phyloP scores from a whole-genome alignment of 352 stramenopile genomes.

The Globisporangium lucens region DNA sequence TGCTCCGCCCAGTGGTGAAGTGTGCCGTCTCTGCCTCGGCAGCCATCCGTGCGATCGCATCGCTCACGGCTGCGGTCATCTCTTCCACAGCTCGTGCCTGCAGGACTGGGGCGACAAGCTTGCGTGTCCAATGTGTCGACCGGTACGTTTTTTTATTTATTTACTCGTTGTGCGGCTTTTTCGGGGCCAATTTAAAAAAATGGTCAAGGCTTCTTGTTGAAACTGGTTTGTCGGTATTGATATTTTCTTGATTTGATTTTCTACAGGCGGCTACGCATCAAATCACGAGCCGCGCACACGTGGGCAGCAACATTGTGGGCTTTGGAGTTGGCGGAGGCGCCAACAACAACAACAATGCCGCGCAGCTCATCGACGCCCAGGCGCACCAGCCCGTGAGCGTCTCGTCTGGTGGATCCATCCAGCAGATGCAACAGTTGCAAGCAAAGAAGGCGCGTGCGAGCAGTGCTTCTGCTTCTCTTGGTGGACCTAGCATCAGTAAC shows the following conservation, averaged over 20 bases:
- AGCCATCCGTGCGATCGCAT: conserved; percentile 42
- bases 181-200: conserved; percentile 4
- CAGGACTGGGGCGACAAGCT: conserved; percentile 64
- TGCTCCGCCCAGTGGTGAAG: conserved; percentile 16
- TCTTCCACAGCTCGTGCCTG: conserved; percentile 61
- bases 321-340: neutral
- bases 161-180: conserved; percentile 9
- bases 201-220: neutral
- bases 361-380: conserved; percentile 10
- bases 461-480: neutral
- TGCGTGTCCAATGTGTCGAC: conserved; percentile 42
- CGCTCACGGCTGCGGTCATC: conserved; percentile 57
- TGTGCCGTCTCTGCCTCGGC: conserved; percentile 45
- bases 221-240: conserved; percentile 12
- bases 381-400: conserved; percentile 20
- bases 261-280: conserved; percentile 12
- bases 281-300: conserved; percentile 13
- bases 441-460: conserved; percentile 1
- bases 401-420: conserved; percentile 15
- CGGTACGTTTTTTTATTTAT: conserved; percentile 24
- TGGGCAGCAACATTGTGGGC: neutral
- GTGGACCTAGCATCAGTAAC: neutral
- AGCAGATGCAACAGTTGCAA: conserved; percentile 16
- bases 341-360: conserved; percentile 3
- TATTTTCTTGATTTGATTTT: neutral